Evolutionary conservation across 2,329 filamentous ascomycete species (phyloP), one percentile per base, ranked within the genome.

Genomic region (Aureobasidium sp.): DNA sequence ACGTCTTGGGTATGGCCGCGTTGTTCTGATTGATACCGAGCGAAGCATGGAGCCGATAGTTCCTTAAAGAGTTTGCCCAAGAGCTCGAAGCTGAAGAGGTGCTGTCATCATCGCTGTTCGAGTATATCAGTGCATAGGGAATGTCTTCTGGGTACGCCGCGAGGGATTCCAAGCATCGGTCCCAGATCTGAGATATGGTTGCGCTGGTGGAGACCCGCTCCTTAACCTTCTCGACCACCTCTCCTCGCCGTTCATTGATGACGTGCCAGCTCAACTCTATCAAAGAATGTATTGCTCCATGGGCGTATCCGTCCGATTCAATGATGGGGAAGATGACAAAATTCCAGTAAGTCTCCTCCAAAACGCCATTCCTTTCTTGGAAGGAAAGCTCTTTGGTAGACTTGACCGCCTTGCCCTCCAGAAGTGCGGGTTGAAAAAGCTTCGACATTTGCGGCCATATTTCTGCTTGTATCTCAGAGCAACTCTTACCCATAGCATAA

Each of bases 261-360:
- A 65, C 62, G 15, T 42, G 44, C 14, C 20, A 25, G 8, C 61
- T 65, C 14, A 53, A 22, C 42, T 67, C 65, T 14, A 57, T 56
- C 29, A 63, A 55, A n/a, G 64, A 63, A 36, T 64, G 61, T 6
- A 64, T 25, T 22, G 57, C 61, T 5, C 62, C 64, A 39, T 39
- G 25, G 14, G 53, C 64, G 25, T 62, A 55, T 6, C 64, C 64
- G 22, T 64, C 47, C 12, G 45, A 31, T 7, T 65, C 67, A 11
- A 70, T 60, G 15, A 72, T 63, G 1, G 71, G 71, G 2, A 71
- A 58, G 11, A 71, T 58, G 14, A 66, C 66, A 41, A 69, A 68
- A 17, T 55, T 62, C 60, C 67, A 73, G 57, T 68, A 72, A 1
- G 67, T 68, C 60, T 72, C 70, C 48, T 73, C 71, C 5, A 68